Conservation (phyloP, 202 grass and related monocot genomes). For the Zizania palustris region DNA sequence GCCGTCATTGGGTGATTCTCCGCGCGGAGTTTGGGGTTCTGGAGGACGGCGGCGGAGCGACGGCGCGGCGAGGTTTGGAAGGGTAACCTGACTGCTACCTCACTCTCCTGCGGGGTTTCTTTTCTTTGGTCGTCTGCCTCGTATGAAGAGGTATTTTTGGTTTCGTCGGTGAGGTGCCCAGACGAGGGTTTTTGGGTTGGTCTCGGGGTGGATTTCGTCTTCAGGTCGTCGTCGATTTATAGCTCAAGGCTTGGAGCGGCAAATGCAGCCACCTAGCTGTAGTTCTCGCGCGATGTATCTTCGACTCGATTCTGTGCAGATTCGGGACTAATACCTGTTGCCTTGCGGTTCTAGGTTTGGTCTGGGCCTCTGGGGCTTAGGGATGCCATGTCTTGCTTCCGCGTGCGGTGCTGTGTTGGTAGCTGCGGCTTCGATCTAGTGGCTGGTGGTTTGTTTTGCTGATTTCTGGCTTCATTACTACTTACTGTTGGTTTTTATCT, state of each 20-base stretch:
- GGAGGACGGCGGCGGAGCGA: constrained; percentile 17
- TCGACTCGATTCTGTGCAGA: background rate
- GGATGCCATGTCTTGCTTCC: background rate
- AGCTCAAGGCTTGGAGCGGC: background rate
- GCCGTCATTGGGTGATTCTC: background rate
- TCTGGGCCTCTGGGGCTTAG: background rate
- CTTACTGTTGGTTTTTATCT: background rate
- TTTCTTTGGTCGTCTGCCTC: background rate
- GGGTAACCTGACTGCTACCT: background rate
- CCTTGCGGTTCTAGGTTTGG: background rate
- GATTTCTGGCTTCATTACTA: constrained; percentile 3
- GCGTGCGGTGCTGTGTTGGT: background rate
- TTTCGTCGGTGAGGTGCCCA: background rate
- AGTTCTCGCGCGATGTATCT: background rate
- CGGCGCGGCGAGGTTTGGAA: background rate
- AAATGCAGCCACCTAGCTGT: background rate
- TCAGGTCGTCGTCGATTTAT: background rate
- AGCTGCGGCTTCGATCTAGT: background rate
- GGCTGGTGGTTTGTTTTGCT: background rate
- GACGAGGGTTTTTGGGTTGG: background rate
- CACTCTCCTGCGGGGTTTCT: background rate
- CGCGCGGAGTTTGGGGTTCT: constrained; percentile 1
- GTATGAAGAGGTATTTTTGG: background rate
- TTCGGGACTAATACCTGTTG: background rate
- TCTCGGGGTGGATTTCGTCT: background rate